These are phyloP conservation scores for Cytospora piceae DNA, from an alignment of 2,329 filamentous ascomycete species.

Conservation along the genomic window DNA sequence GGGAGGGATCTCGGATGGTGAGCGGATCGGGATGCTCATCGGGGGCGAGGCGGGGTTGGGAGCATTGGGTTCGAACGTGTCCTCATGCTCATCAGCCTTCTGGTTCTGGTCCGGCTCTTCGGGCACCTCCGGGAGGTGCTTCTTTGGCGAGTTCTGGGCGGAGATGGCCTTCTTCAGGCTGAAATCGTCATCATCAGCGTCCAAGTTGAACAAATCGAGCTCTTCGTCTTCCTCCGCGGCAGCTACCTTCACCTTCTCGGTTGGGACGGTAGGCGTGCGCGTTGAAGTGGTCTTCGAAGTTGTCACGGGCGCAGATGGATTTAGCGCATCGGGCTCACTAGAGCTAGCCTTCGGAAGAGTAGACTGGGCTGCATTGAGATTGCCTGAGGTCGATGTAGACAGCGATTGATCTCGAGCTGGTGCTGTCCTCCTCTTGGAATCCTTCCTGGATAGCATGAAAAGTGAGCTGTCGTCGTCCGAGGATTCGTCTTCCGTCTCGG, in stretches of 20 bases:
- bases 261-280: not conserved
- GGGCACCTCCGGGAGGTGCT: constrained; percentile 16
- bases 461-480: constrained; percentile 26
- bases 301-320: not conserved
- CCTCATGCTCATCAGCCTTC: constrained; percentile 3
- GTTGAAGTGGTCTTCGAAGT: not conserved
- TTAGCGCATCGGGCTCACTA: not conserved
- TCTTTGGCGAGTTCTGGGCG: constrained; percentile 6
- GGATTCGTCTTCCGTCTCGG: constrained; percentile 12
- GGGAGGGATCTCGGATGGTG: constrained; percentile 16
- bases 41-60: constrained; percentile 19
- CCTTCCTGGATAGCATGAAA: constrained; percentile 29
- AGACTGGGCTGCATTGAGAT: not conserved
- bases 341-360: constrained; percentile 4
- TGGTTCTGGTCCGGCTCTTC: constrained; percentile 11
- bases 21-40: constrained; percentile 11
- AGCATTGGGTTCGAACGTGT: constrained; percentile 7
- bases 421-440: constrained; percentile 13
- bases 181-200: constrained; percentile 22
- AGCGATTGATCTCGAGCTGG: not conserved
- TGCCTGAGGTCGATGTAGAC: not conserved
- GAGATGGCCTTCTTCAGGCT: constrained; percentile 16
- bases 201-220: constrained; percentile 6
- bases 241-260: not conserved
- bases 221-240: not conserved